phyloP scores from a whole-genome alignment of 2,329 filamentous ascomycete genomes.

The Fusarium poae region DNA sequence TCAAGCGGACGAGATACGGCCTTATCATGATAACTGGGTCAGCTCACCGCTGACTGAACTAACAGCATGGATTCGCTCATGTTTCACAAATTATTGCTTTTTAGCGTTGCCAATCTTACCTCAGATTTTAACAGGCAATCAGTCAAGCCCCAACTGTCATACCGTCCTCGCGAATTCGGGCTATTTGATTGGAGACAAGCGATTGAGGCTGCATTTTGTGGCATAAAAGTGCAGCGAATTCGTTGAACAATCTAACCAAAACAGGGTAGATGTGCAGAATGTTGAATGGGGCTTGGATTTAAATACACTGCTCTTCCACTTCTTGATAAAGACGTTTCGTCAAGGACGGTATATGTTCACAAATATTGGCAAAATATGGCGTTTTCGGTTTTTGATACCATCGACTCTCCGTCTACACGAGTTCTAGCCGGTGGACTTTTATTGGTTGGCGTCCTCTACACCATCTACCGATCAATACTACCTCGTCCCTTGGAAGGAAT shows the following conservation, averaged over 20 bases:
- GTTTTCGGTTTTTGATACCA: not conserved
- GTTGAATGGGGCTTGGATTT: constrained; percentile 12
- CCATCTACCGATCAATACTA: constrained; percentile 22
- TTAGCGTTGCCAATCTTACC: constrained; percentile 17
- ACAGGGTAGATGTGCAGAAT: not conserved
- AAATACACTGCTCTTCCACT: not conserved
- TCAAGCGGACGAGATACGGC: no score
- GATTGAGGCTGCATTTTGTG: constrained; percentile 11
- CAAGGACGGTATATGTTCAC: not conserved
- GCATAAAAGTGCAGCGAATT: not conserved
- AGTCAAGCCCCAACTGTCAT: constrained; percentile 18
- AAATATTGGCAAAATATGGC: not conserved
- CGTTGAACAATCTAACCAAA: constrained; percentile 19
- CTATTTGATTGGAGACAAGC: constrained; percentile 9
- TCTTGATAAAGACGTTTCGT: rapidly evolving
- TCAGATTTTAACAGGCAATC: constrained; percentile 23
- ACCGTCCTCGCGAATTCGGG: constrained; percentile 1
- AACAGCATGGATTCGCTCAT: not conserved
- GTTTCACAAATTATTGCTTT: not conserved
- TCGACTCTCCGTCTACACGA: not conserved
- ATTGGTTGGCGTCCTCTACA: constrained; percentile 18
- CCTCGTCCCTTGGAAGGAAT: constrained; percentile 27
- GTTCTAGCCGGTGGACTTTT: constrained; percentile 5
- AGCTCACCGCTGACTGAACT: not conserved
- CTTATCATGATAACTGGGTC: not conserved